A percentile compares a stretch with the other conserved stretches of the same genome.
Conservation (phyloP, 441 rosid species). For the Corymbia calophylla region DNA sequence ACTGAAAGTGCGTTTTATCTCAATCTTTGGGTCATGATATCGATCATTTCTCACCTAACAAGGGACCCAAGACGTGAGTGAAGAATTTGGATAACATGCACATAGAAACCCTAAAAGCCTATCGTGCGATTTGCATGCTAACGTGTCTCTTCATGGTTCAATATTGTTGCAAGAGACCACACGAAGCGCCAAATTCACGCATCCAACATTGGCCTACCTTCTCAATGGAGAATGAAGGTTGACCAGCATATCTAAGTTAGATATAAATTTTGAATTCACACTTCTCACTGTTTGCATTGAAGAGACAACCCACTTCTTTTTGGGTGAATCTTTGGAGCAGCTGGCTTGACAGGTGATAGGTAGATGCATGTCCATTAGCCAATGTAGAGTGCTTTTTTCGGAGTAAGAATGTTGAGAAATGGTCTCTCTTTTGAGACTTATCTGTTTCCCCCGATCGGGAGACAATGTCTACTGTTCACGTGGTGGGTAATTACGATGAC, state of each 20-base stretch:
- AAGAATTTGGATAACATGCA: neutral
- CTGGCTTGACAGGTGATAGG: neutral
- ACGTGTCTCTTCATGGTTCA: neutral
- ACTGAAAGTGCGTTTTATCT: neutral
- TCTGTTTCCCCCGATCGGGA: neutral
- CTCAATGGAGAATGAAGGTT: neutral
- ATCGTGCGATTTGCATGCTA: neutral
- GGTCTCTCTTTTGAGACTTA: neutral
- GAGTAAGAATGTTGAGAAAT: neutral
- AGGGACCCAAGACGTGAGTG: neutral
- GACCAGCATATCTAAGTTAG: neutral
- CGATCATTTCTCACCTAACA: neutral
- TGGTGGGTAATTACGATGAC: neutral
- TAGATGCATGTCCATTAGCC: neutral
- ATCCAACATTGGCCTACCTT: neutral
- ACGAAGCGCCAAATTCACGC: neutral
- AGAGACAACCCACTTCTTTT: neutral
- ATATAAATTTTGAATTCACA: neutral
- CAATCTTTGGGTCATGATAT: neutral
- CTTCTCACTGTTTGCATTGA: neutral
- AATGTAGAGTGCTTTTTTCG: neutral
- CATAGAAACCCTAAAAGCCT: neutral
- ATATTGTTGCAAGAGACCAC: neutral
- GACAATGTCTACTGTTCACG: neutral
- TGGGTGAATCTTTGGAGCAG: neutral